Percentiles rank a stretch among this genome's conserved stretches.
Evolutionary conservation across 257 asterid genomes (phyloP).

Genomic region (Lithospermum erythrorhizon): DNA sequence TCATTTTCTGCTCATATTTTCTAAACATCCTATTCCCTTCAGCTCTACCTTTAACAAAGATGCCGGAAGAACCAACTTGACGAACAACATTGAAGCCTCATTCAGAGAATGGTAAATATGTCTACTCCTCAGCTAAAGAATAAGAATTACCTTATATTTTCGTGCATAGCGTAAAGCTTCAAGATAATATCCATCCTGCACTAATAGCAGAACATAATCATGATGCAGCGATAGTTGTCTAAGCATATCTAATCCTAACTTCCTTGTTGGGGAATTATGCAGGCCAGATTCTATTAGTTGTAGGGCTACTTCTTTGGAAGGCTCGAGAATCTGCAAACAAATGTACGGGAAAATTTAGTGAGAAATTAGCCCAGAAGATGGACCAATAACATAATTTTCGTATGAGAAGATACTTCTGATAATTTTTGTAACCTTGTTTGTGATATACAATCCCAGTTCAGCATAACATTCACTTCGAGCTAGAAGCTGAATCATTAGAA

Average conservation of each 20-base stretch:
- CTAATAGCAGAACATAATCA: constrained; percentile 69
- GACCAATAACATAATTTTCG: constrained; percentile 3
- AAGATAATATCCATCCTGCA: constrained; percentile 82
- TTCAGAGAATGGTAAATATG: background rate
- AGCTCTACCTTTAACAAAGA: background rate
- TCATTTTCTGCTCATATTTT: background rate
- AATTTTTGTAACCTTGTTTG: constrained; percentile 53
- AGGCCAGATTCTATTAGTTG: constrained; percentile 77
- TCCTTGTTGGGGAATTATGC: constrained; percentile 53
- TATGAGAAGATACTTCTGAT: constrained; percentile 8
- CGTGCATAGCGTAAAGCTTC: constrained; percentile 91
- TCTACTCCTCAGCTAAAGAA: background rate
- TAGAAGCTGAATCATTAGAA: constrained; percentile 69
- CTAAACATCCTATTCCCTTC: background rate
- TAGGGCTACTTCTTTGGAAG: constrained; percentile 87
- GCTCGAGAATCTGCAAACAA: constrained; percentile 71
- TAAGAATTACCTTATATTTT: constrained; percentile 53
- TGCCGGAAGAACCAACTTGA: background rate
- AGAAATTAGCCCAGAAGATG: constrained; percentile 3
- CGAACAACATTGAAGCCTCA: background rate
- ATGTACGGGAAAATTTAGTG: constrained; percentile 10
- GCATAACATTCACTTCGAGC: constrained; percentile 68
- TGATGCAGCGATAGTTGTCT: constrained; percentile 68
- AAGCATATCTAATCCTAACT: constrained; percentile 82
- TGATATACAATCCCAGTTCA: constrained; percentile 64